Base-by-base conservation (phyloP, 225 moss, liverwort and hornwort genomes). In the Sphagnum tenellum region DNA sequence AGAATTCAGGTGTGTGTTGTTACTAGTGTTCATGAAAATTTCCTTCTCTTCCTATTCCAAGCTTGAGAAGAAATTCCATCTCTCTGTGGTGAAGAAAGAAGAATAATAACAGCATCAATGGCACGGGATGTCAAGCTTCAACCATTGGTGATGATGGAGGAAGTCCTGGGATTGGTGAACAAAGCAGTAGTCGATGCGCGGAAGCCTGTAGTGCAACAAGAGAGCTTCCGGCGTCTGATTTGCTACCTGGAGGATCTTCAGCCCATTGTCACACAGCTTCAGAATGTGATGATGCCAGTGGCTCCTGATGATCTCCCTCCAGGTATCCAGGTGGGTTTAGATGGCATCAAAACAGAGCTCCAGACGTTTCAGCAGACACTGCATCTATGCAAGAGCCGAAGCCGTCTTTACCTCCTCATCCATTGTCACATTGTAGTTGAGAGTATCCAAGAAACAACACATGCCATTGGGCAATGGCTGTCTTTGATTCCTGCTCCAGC, bases 181-280 rank as follows among this genome's bases (percentile, higher is more conserved):
- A 69, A 67, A 69, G 76, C 76, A 14, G 58, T 76, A 10, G 76
- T 66, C 50, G 82, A 79, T 66, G 73, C 82, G 8, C 76, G 76
- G 47, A 79, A 79, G 70, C 59, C 79, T 8, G 57, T 70, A 4
- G 76, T 79, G 48, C 76, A 79, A 76, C 76, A 79, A 14, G 82
- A 82, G 64, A 82, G 71, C 64, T 79, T 82, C 76, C 71, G 82
- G 82, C 79, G 79, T 7, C 65, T 82, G 48, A 61, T 74, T 12
- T 79, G 73, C 44, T 79, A 79, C 69, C 66, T 82, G 10, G 82
- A 82, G 66, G 76, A 82, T 55, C 66, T 82, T 8, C 82, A 75
- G 6, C 76, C 79, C 10, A 76, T 82, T 11, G 69, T 82, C 5
- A 64, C 73, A 48, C 76, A 71, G 12, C 29, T 76, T 66, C 75